A percentile compares a stretch with the other conserved stretches of the same genome.
Conservation (phyloP, 1,139 yeast genomes). For the Taiozyma sp. region DNA sequence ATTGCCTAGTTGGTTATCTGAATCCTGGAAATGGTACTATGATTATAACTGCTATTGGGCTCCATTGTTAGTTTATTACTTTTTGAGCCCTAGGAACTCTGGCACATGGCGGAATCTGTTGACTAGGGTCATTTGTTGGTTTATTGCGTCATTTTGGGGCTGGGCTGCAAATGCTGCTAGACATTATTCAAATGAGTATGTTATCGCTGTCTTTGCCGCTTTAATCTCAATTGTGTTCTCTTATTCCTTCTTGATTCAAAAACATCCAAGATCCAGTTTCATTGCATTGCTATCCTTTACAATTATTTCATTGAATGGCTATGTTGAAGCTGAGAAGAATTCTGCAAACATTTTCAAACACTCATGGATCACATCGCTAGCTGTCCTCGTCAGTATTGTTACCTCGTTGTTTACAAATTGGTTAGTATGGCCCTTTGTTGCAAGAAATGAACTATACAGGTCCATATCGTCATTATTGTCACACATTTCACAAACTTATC, state of each 20-base stretch:
- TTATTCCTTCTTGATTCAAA: slow-evolving; percentile 29
- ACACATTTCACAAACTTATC: slow-evolving; percentile 42
- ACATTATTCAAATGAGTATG: slow-evolving; percentile 33
- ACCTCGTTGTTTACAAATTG: slow-evolving; percentile 37
- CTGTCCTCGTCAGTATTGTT: slow-evolving; percentile 35
- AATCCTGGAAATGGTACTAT: slow-evolving; percentile 37
- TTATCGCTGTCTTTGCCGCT: slow-evolving; percentile 36
- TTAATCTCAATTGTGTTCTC: slow-evolving; percentile 31
- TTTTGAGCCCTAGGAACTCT: slow-evolving; percentile 37
- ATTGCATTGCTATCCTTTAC: slow-evolving; percentile 38
- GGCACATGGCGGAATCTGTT: slow-evolving; percentile 35
- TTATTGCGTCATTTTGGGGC: slow-evolving; percentile 42
- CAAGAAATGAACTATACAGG: slow-evolving; percentile 37
- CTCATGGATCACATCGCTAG: slow-evolving; percentile 37
- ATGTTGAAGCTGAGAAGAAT: slow-evolving; percentile 14
- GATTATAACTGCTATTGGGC: slow-evolving; percentile 40
- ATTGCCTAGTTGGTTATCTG: slow-evolving; percentile 39
- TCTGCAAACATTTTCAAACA: slow-evolving; percentile 29
- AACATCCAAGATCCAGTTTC: slow-evolving; percentile 38
- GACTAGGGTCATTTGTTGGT: slow-evolving; percentile 31
- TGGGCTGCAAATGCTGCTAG: slow-evolving; percentile 38
- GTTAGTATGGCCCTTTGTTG: slow-evolving; percentile 46
- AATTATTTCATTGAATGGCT: slow-evolving; percentile 32
- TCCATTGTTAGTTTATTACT: slow-evolving; percentile 33
- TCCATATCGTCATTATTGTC: slow-evolving; percentile 35